Conservation (phyloP, 2,329 filamentous ascomycete genomes). For the Pseudogymnoascus sp. region DNA sequence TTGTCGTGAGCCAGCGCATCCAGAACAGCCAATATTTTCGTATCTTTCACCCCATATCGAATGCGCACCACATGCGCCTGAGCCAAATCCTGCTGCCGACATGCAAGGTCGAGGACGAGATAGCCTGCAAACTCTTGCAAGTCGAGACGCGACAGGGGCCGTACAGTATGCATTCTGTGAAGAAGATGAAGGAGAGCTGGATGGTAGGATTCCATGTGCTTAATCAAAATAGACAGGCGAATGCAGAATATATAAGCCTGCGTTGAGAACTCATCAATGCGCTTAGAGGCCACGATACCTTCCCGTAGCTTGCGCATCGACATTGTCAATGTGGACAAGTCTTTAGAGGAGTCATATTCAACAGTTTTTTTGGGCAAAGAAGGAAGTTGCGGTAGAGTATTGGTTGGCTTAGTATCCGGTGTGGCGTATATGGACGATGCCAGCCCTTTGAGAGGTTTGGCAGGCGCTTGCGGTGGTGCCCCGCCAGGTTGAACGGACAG, state of each 20-base stretch:
- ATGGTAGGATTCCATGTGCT: conserved; percentile 81
- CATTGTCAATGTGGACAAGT: conserved; percentile 67
- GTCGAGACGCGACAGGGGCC: conserved; percentile 64
- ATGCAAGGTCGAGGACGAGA: conserved; percentile 79
- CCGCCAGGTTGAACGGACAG: conserved; percentile 35
- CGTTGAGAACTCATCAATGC: conserved; percentile 74
- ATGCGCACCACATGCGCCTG: conserved; percentile 63
- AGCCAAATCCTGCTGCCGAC: conserved; percentile 66
- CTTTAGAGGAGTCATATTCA: conserved; percentile 40
- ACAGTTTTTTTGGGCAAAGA: conserved; percentile 12
- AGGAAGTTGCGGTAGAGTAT: conserved; percentile 15
- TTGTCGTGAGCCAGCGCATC: conserved; percentile 70
- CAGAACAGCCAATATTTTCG: conserved; percentile 62
- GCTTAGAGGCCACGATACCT: conserved; percentile 71
- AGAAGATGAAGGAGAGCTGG: conserved; percentile 78
- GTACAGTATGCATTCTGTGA: conserved; percentile 57
- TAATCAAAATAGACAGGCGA: conserved; percentile 70
- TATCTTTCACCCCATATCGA: conserved; percentile 54
- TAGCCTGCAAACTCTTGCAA: conserved; percentile 73
- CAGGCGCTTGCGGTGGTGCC: background rate
- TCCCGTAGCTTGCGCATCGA: conserved; percentile 89
- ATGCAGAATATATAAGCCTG: conserved; percentile 89
- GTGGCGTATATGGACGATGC: conserved; percentile 12
- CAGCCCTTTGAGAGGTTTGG: conserved; percentile 1
- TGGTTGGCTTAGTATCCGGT: background rate